Evolutionary conservation across 169 alveolate species (phyloP).

Genomic region (Cryptosporidium ryanae): DNA sequence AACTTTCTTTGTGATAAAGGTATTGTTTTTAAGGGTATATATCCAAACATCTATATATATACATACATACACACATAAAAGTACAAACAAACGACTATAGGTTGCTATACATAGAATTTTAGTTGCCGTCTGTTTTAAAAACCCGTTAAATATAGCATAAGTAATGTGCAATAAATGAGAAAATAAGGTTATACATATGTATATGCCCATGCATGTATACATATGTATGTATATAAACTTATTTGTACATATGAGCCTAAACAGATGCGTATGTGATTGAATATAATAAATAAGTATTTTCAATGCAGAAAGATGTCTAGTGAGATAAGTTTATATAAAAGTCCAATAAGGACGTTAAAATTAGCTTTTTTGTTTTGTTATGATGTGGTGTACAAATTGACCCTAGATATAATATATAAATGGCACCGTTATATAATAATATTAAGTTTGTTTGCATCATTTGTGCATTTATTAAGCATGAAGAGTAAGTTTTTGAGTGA

Average conservation of each 20-base stretch:
- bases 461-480: neutral
- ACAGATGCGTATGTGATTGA: neutral
- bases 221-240: neutral
- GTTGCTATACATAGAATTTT: no score
- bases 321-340: slow-evolving; percentile 24
- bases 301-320: neutral
- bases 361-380: slow-evolving; percentile 42
- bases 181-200: neutral
- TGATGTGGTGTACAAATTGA: slow-evolving; percentile 11
- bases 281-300: neutral
- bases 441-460: neutral
- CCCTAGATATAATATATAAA: neutral
- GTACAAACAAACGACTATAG: no score
- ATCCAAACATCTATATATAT: no score
- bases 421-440: slow-evolving; percentile 36
- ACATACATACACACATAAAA: no score
- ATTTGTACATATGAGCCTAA: neutral
- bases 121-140: no score
- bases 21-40: no score
- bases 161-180: neutral
- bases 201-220: neutral
- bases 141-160: no score
- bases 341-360: slow-evolving; percentile 39
- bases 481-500: neutral
- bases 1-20: no score